A percentile compares a stretch with the other conserved stretches of the same genome.
phyloP scores from a whole-genome alignment of 2,329 filamentous ascomycete genomes.

The Fusarium bulbicola region DNA sequence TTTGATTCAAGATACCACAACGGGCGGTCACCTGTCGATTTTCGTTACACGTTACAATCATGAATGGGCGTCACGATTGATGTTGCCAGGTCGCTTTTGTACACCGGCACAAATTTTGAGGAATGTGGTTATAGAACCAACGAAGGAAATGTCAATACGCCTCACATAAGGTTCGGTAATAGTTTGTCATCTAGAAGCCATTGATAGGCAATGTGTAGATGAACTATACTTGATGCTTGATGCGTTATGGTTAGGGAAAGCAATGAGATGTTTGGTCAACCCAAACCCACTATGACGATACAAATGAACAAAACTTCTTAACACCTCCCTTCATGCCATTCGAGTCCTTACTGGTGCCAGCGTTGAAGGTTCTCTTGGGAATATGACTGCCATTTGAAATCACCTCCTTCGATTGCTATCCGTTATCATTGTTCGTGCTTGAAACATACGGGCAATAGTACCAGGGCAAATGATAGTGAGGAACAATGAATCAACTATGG shows the following conservation, averaged over 20 bases:
- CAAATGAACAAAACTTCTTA: not conserved
- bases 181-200: conserved; percentile 24
- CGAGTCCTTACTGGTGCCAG: not conserved
- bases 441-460: not conserved
- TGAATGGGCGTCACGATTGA: conserved; percentile 39
- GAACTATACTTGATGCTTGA: conserved; percentile 26
- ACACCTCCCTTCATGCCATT: not conserved
- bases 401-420: not conserved
- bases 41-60: conserved; percentile 40
- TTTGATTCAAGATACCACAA: conserved; percentile 45
- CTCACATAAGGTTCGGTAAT: conserved; percentile 15
- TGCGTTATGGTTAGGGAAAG: conserved; percentile 16
- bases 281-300: conserved; percentile 5
- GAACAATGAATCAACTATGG: not conserved
- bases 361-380: not conserved
- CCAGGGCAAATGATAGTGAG: not conserved
- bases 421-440: not conserved
- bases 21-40: conserved; percentile 34
- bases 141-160: conserved; percentile 27
- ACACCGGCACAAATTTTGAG: conserved; percentile 2
- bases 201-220: conserved; percentile 21
- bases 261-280: conserved; percentile 13
- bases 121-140: conserved; percentile 22
- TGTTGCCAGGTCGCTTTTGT: conserved; percentile 17
- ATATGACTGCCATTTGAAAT: not conserved